Percentiles rank a stretch among this genome's conserved stretches.
Evolutionary conservation across 805 yeast genomes (phyloP).

Genomic region (Lachancea waltii): DNA sequence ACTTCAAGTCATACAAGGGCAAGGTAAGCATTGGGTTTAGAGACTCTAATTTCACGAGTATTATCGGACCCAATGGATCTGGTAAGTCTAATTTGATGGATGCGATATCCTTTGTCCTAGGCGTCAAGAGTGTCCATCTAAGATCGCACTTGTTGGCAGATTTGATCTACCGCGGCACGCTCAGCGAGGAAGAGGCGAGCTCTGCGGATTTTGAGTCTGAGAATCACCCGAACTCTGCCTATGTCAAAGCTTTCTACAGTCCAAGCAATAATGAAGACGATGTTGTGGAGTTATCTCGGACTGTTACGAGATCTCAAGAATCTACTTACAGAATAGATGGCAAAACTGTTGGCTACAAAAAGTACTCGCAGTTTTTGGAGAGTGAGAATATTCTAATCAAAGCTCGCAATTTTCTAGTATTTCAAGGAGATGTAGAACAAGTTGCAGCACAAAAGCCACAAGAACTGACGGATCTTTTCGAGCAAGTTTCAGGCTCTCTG

Average conservation of each 20-base stretch:
- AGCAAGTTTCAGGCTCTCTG: constrained; percentile 75
- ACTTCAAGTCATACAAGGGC: constrained; percentile 90
- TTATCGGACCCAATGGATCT: constrained; percentile 98
- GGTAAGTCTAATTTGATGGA: constrained; percentile 98
- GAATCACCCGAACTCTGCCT: constrained; percentile 41
- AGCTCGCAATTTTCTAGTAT: constrained; percentile 87
- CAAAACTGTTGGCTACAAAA: constrained; percentile 50
- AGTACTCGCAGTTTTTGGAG: constrained; percentile 61
- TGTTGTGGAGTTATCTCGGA: constrained; percentile 54
- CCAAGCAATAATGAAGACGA: constrained; percentile 41
- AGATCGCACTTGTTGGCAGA: constrained; percentile 71
- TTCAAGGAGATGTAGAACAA: constrained; percentile 95
- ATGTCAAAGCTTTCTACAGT: constrained; percentile 66
- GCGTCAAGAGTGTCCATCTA: constrained; percentile 67
- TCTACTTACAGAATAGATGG: constrained; percentile 66
- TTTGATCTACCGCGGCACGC: constrained; percentile 69
- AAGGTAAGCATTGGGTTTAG: constrained; percentile 76
- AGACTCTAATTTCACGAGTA: constrained; percentile 72
- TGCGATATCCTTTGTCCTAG: constrained; percentile 91
- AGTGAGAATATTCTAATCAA: constrained; percentile 76
- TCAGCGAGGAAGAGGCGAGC: constrained; percentile 17
- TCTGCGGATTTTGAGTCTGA: constrained; percentile 12
- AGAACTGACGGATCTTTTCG: constrained; percentile 69
- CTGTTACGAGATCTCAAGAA: constrained; percentile 50
- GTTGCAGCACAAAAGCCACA: constrained; percentile 80